phyloP scores from a whole-genome alignment of 2,329 filamentous ascomycete species.

The Falciphora oryzae region DNA sequence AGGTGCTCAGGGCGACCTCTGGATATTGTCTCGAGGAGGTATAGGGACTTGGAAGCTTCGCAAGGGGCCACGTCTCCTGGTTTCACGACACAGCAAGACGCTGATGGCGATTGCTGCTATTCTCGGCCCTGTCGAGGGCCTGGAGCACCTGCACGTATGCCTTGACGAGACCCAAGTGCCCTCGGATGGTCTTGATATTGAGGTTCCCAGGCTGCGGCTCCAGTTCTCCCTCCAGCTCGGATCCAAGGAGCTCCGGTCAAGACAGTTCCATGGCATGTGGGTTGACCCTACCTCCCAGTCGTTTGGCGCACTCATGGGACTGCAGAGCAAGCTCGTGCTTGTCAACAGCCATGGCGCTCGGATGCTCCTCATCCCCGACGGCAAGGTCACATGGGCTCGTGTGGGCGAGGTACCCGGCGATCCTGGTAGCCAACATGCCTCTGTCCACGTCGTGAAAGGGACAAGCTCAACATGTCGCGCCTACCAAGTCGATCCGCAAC shows the following conservation, averaged over 20 bases:
- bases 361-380: conserved; percentile 34
- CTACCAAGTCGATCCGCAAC: conserved; percentile 41
- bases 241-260: conserved; percentile 31
- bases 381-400: conserved; percentile 15
- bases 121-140: conserved; percentile 31
- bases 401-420: not conserved
- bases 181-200: conserved; percentile 26
- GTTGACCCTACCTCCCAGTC: conserved; percentile 38
- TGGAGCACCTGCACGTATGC: conserved; percentile 28
- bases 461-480: conserved; percentile 25
- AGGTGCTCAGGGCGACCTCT: too few species aligned
- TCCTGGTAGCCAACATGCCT: not conserved
- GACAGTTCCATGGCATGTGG: conserved; percentile 43
- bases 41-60: conserved; percentile 19
- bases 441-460: conserved; percentile 19
- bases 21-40: too few species aligned
- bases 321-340: conserved; percentile 44
- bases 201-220: conserved; percentile 41
- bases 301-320: conserved; percentile 42
- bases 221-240: conserved; percentile 34
- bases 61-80: conserved; percentile 18
- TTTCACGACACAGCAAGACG: conserved; percentile 31
- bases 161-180: conserved; percentile 13
- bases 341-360: not conserved
- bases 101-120: conserved; percentile 24